Base-by-base conservation (phyloP, 257 asterid species). In the Craterostigma plantagineum region DNA sequence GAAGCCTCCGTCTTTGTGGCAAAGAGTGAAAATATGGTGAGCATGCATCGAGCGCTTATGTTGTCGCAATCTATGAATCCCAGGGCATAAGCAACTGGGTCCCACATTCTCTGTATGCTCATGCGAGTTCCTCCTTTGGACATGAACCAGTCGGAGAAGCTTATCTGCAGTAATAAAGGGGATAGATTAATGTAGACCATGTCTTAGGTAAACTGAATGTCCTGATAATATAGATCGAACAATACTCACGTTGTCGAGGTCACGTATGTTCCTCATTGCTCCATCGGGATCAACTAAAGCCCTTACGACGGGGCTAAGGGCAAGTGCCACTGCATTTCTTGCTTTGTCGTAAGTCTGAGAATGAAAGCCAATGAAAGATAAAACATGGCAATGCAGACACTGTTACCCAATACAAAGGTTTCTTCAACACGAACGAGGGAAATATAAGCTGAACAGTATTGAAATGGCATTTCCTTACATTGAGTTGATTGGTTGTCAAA, bases 1-100 rank as follows among this genome's bases (percentile, higher is more conserved):
- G 99, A 90, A 62, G 99, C 99, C 70, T 90, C 95, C 1, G 99
- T 90, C 59, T 90, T 90, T 42, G 99, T 83, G 38, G 95, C 99
- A 71, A 90, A 79, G 48, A 90, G 70, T 23, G 99, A 66, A 61
- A 90, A 90, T 64, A 90, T 90, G 45, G 99, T 90, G 52, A 90
- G 91, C 99, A 90, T 83, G 62, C 99, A 90, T 18, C 99, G 95
- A 39, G 99, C 99, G 62, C 99, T 83, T 35, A 83, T 90, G 60
- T 90, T 83, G 59, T 90, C 95, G 54, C 95, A 90, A 56, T 90
- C 95, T 35, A 83, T 90, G 72, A 90, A 90, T 33, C 99, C 99
- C 45, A 90, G 76, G 55, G 99, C 99, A 79, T 90, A 90, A 52
- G 99, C 95, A 52, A 90, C 99, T 52, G 95, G 94, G 54, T 90